Base-by-base conservation (phyloP, 495 filamentous ascomycete genomes). In the Geopyxis carbonaria region DNA sequence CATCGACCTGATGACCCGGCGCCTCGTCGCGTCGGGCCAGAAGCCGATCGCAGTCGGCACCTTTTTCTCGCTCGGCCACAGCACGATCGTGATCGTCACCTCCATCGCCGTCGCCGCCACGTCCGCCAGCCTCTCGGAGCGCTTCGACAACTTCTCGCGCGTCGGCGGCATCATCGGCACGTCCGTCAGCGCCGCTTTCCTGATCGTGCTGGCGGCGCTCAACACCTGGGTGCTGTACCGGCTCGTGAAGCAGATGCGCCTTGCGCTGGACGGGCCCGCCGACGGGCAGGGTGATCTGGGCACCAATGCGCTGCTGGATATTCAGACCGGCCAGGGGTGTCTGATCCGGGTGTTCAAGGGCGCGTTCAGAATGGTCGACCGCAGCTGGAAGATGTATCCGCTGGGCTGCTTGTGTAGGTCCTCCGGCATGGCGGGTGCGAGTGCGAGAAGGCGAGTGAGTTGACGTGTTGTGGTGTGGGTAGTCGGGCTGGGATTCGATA, bases 311-410 rank as follows among this genome's bases (percentile, higher is more conserved):
- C 66, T 84, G 50, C 70, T 76, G 55, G 38, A 41, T 14, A 30
- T 10, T 2, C 65, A 92, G 15, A 73, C 86, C 48, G 81, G 82
- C 3, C 73, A 69, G 1, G 87, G 87, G 0, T 70, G 81, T 31
- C 57, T 94, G 32, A 76, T 76, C 38, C 60, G 59, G 2, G 46
- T 93, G 7, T 72, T 93, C 34, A 72, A 77, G 45, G 73, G 65
- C 37, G 61, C 86, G 58, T 93, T 94, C 61, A 75, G 70, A 43
- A 56, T 92, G 15, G 76, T 97, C 53, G 80, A 97, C 56, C 61
- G 78, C 54, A 82, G 85, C 0, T 97, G 89, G 89, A 97, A 97
- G 59, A 97, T 94, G 87, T 78, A 92, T 55, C 83, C 84, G 4
- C 61, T 95, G 3, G 87, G 87, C 3, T 64, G 93, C 2, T 55